phyloP scores from a whole-genome alignment of 2,329 filamentous ascomycete species.

The Trichophyton schoenleinii region DNA sequence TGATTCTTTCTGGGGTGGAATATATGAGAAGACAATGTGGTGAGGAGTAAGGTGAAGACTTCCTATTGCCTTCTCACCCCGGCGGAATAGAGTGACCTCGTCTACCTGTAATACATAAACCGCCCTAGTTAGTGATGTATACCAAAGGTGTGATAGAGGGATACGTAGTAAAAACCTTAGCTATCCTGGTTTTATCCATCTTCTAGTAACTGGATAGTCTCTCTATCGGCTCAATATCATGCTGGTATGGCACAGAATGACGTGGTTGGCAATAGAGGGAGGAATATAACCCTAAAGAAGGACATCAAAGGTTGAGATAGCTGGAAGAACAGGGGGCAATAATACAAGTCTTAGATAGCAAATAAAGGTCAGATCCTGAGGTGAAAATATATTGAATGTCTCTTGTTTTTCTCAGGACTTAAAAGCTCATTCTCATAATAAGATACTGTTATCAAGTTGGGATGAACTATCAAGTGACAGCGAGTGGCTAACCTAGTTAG shows the following conservation, averaged over 20 bases:
- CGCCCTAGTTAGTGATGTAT: conserved; percentile 1
- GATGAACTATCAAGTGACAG: background rate
- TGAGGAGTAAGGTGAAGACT: conserved; percentile 51
- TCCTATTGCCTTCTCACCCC: conserved; percentile 44
- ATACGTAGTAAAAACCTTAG: conserved; percentile 9
- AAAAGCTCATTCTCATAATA: background rate
- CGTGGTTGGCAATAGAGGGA: background rate
- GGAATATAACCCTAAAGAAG: background rate
- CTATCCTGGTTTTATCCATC: conserved; percentile 15
- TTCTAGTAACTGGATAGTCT: background rate
- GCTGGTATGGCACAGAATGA: background rate
- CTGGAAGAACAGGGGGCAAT: background rate
- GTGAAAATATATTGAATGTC: background rate
- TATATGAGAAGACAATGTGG: conserved; percentile 52
- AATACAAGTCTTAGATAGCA: too few species aligned
- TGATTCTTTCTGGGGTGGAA: conserved; percentile 32
- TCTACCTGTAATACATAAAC: conserved; percentile 29
- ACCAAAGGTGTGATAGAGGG: background rate
- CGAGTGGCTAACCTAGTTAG: too few species aligned
- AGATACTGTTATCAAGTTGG: background rate
- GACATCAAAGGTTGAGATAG: background rate
- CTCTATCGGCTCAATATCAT: background rate
- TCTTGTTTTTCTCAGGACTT: background rate
- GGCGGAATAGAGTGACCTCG: conserved; percentile 47
- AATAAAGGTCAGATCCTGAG: background rate